Conservation (phyloP, 768 basidiomycete species). For the Pseudohyphozyma bogoriensis region DNA sequence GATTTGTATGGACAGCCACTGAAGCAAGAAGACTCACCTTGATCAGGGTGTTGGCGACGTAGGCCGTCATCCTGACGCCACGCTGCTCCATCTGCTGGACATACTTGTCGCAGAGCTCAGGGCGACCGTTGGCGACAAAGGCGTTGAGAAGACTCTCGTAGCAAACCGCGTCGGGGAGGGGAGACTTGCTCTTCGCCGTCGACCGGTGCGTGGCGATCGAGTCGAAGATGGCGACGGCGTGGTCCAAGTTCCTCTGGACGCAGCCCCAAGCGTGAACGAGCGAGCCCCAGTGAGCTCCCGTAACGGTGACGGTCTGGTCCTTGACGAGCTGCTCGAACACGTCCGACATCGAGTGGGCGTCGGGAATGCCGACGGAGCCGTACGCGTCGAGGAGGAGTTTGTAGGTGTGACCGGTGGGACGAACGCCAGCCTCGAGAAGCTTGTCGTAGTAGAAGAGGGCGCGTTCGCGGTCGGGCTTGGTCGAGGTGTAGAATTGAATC, state of each 20-base stretch:
- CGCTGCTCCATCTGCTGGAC: constrained; percentile 51
- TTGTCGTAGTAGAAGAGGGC: constrained; percentile 65
- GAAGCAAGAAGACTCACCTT: constrained; percentile 18
- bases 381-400: constrained; percentile 89
- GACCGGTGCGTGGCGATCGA: constrained; percentile 53
- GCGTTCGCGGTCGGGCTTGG: constrained; percentile 71
- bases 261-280: constrained; percentile 84
- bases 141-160: constrained; percentile 88
- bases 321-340: constrained; percentile 54
- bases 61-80: constrained; percentile 82
- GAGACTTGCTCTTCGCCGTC: constrained; percentile 35
- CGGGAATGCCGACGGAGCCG: constrained; percentile 61
- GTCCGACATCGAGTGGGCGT: constrained; percentile 58
- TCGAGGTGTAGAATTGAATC: constrained; percentile 91
- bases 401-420: constrained; percentile 84
- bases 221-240: constrained; percentile 67
- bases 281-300: constrained; percentile 65
- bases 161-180: constrained; percentile 65
- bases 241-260: constrained; percentile 61
- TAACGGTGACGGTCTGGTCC: constrained; percentile 45
- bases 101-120: constrained; percentile 66
- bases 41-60: constrained; percentile 71
- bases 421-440: constrained; percentile 52
- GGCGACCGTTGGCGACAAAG: constrained; percentile 62
- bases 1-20: no score